These are phyloP conservation scores for Solanum arcanum DNA, from an alignment of 257 asterid genomes.

Conservation along the genomic window DNA sequence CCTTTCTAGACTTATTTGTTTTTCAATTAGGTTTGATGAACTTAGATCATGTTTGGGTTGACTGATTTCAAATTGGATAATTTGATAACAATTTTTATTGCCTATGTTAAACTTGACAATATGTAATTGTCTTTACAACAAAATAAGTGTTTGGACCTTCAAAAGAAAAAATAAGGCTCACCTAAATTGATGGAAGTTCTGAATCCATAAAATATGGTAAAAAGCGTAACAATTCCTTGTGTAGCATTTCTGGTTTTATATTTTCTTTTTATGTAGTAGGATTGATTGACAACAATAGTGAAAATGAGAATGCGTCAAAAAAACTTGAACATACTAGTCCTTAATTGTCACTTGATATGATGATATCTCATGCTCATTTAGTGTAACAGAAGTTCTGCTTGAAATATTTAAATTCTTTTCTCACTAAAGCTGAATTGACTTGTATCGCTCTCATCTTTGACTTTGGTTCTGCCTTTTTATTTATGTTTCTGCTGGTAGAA, in stretches of 20 bases:
- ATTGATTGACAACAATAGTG: background rate
- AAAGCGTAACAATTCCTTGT: background rate
- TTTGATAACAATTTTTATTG: background rate
- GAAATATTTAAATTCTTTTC: background rate
- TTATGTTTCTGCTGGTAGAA: slow-evolving; percentile 23
- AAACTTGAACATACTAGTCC: background rate
- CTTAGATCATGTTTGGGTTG: background rate
- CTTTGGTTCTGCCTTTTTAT: slow-evolving; percentile 1
- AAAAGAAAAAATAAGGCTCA: background rate
- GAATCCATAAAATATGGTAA: background rate
- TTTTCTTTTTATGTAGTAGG: background rate
- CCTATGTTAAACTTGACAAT: background rate
- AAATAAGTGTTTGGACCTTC: background rate
- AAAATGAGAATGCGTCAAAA: background rate
- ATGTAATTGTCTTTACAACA: background rate
- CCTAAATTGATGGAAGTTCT: background rate
- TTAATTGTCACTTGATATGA: background rate
- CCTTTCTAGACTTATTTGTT: background rate
- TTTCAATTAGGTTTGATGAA: background rate
- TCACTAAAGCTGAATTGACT: background rate
- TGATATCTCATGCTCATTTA: background rate
- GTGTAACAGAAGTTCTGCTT: background rate
- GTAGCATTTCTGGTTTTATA: background rate
- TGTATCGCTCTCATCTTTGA: background rate
- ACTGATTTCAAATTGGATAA: background rate